A percentile compares a stretch with the other conserved stretches of the same genome.
Conservation (phyloP, 2,329 filamentous ascomycete species). For the Hypoxylon sp. region DNA sequence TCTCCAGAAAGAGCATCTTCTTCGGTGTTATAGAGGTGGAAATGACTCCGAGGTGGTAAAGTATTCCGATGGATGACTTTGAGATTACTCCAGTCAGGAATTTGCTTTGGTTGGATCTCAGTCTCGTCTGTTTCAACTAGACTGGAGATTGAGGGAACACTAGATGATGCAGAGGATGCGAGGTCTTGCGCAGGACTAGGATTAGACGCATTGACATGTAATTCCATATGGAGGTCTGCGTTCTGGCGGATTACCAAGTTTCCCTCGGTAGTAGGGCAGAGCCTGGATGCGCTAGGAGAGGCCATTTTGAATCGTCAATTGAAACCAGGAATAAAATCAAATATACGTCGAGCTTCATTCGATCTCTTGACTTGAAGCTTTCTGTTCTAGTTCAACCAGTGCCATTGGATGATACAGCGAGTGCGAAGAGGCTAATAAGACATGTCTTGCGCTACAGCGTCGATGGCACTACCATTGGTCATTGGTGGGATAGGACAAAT, state of each 20-base stretch:
- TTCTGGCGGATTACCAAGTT: conserved; percentile 37
- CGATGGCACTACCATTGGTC: not conserved
- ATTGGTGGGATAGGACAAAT: not conserved
- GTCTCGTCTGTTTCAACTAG: conserved; percentile 7
- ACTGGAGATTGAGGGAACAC: not conserved
- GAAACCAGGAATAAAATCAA: not conserved
- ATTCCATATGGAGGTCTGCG: conserved; percentile 44
- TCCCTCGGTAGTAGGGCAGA: not conserved
- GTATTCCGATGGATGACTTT: conserved; percentile 71
- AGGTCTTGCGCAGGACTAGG: not conserved
- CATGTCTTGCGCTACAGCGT: not conserved
- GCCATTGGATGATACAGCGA: not conserved
- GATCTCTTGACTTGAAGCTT: not conserved
- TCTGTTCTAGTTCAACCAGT: conserved; percentile 1
- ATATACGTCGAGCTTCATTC: not conserved
- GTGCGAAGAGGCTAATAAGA: not conserved
- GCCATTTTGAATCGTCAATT: conserved; percentile 22
- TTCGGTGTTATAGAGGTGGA: conserved; percentile 65
- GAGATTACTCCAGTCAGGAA: conserved; percentile 73
- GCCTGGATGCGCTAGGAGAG: not conserved
- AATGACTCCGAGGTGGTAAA: conserved; percentile 68
- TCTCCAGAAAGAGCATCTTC: conserved; percentile 62
- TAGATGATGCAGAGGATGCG: not conserved
- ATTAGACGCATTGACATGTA: conserved; percentile 33
- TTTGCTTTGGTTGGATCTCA: conserved; percentile 49